Base-by-base conservation (phyloP, 2,329 filamentous ascomycete species). In the Sclerotinia trifoliorum region DNA sequence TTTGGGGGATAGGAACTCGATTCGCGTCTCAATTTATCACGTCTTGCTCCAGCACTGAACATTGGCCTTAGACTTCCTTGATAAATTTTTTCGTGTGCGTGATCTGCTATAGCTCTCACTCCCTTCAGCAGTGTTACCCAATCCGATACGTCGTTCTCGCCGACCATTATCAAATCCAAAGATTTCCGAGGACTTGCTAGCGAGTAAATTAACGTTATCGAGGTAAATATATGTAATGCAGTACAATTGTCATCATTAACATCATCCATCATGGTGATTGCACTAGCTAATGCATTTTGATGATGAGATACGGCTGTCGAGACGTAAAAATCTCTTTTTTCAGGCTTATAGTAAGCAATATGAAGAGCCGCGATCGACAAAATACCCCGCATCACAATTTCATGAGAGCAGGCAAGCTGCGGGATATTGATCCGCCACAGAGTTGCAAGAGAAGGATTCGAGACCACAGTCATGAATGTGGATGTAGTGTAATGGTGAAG, bases 401-500 rank as follows among this genome's bases (percentile, higher is more conserved):
- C 80, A 67, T 80, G 80, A 1, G 76, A 70, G 42, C 85, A 80
- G 2, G 80, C 84, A 32, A 83, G 73, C n/a, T 80, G 78, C 15
- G 84, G 81, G 3, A 74, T 80, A 65, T 80, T 81, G 10, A 82
- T 77, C 8, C 80, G 80, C 81, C 82, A 85, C 42, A 85, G 79
- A 46, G 79, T 77, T 52, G 80, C 80, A 3, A 84, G 70, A 8
- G 76, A 71, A 0, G 80, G 76, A 49, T 82, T 79, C 8, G 75
- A 76, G 5, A 80, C 80, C 3, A 86, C 75, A 0, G 83, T 85
- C n/a, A 79, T 76, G 64, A 80, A 80, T 0, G 84, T 86, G 13
- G 80, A 80, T 0, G 80, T 82, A 56, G 79, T 80, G 70, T 80
- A 86, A 75, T 86, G 83, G 72, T 86, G 83, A 8, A 86, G 77